Percentiles rank a stretch among this genome's conserved stretches.
These are phyloP conservation scores for Lepraria neglecta DNA, from an alignment of 495 filamentous ascomycete species.

Conservation along the genomic window DNA sequence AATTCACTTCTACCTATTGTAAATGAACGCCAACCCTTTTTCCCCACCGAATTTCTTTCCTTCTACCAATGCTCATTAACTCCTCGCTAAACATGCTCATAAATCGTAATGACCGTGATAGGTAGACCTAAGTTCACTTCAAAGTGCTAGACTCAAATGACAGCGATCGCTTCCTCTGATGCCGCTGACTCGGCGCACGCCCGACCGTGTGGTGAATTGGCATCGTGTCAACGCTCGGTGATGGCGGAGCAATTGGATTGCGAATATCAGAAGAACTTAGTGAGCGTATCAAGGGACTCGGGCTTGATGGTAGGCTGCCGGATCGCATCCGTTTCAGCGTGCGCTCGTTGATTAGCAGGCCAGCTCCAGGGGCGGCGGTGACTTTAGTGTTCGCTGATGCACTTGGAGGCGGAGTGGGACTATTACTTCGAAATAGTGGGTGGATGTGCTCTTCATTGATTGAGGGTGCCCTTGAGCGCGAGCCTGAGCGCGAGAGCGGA, in stretches of 20 bases:
- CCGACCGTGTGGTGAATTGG: not conserved
- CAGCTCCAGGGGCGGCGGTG: conserved; percentile 62
- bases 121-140: not conserved
- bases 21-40: not conserved
- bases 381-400: conserved; percentile 64
- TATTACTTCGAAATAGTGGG: conserved; percentile 73
- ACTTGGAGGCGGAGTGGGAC: conserved; percentile 61
- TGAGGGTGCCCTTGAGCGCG: conserved; percentile 16
- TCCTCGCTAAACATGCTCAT: conserved; percentile 16
- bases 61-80: conserved; percentile 1
- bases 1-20: not conserved
- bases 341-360: conserved; percentile 56
- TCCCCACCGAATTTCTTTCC: not conserved
- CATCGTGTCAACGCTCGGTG: conserved; percentile 4
- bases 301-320: conserved; percentile 52
- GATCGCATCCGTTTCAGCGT: conserved; percentile 61
- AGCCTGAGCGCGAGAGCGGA: conserved; percentile 1
- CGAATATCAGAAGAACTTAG: conserved; percentile 34
- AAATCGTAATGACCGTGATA: conserved; percentile 14
- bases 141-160: conserved; percentile 17
- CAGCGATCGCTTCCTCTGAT: conserved; percentile 19
- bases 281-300: conserved; percentile 46
- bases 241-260: not conserved
- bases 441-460: conserved; percentile 69
- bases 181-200: not conserved